Evolutionary conservation across 306 rosid species (phyloP), one percentile per base, ranked within the genome.

Genomic region (Fragaria vesca): DNA sequence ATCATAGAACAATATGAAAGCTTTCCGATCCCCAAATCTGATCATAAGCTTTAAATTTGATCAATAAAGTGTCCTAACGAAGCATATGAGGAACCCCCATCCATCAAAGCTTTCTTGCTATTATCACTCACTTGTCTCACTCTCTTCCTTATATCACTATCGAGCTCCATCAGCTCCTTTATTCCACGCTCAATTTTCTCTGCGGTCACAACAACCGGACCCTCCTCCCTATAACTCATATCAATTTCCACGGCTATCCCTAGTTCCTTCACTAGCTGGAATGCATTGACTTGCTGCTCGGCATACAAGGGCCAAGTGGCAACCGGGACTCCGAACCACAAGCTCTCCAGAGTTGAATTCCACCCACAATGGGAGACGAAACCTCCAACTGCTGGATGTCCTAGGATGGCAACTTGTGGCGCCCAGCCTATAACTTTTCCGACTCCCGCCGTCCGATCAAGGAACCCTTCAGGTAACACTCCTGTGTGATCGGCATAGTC

Each of bases 361-460:
- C 91, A 90, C 3, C 93, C 96, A 0, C 91, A 91, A 2, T 91
- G 92, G 0, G 89, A 86, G 20, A 91, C 84, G 4, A 89, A 91
- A 1, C 87, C 92, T 18, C 81, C 89, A 0, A 82, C 69, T 9
- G 96, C 89, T 0, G 43, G 69, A 55, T 91, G 63, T 5, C 32
- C 5, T 3, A 57, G 0, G 61, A 55, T 55, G 4, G 12, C 28
- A 55, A n/a, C 61, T n/a, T 55, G 61, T 2, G 61, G 61, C 28
- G 28, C 61, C 61, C 61, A 55, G 0, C 28, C 61, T 20, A 55
- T 55, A 8, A 57, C 2, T 57, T 57, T 57, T 21, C 32, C 63
- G 15, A 57, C 16, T 24, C 17, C 76, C 0, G 72, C 78, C 30
- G 90, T 91, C 6, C 93, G 88, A 18, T 79, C 83, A 0, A 91